Evolutionary conservation across 768 basidiomycete genomes (phyloP).

Genomic region (Russula dissimulans): DNA sequence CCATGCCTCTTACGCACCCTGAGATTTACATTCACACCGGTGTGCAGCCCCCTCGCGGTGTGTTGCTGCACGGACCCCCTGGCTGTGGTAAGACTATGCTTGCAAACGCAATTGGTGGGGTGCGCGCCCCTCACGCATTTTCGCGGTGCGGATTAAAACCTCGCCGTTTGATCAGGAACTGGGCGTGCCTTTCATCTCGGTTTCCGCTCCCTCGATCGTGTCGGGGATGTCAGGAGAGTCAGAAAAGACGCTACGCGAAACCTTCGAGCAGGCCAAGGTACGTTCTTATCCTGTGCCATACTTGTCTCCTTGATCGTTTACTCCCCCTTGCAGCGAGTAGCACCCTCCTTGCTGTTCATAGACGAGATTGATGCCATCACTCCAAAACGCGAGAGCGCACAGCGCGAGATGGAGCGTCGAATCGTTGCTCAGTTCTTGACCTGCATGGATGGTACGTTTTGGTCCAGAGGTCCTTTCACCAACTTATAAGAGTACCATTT

Average conservation of each 20-base stretch:
- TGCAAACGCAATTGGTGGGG: slow-evolving; percentile 93
- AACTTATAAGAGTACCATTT: background rate
- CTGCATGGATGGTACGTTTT: slow-evolving; percentile 87
- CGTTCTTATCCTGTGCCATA: slow-evolving; percentile 7
- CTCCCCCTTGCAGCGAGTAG: slow-evolving; percentile 48
- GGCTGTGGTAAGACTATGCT: slow-evolving; percentile 95
- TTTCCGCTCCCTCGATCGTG: slow-evolving; percentile 93
- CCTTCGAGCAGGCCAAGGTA: slow-evolving; percentile 95
- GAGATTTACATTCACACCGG: slow-evolving; percentile 94
- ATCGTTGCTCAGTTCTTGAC: slow-evolving; percentile 97
- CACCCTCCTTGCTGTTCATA: slow-evolving; percentile 91
- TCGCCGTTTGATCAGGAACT: slow-evolving; percentile 53
- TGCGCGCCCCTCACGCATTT: slow-evolving; percentile 29
- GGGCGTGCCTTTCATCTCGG: slow-evolving; percentile 83
- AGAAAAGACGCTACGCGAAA: slow-evolving; percentile 91
- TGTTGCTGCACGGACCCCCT: slow-evolving; percentile 89
- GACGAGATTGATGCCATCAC: slow-evolving; percentile 99
- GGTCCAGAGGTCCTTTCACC: background rate
- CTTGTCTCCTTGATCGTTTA: background rate
- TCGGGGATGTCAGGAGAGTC: slow-evolving; percentile 99
- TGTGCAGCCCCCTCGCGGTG: slow-evolving; percentile 85
- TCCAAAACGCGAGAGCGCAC: slow-evolving; percentile 94
- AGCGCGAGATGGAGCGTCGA: slow-evolving; percentile 94
- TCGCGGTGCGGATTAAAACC: background rate
- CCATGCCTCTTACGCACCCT: slow-evolving; percentile 89